These are phyloP conservation scores for Nevesoporus exiguus DNA, from an alignment of 768 basidiomycete genomes.

Conservation along the genomic window DNA sequence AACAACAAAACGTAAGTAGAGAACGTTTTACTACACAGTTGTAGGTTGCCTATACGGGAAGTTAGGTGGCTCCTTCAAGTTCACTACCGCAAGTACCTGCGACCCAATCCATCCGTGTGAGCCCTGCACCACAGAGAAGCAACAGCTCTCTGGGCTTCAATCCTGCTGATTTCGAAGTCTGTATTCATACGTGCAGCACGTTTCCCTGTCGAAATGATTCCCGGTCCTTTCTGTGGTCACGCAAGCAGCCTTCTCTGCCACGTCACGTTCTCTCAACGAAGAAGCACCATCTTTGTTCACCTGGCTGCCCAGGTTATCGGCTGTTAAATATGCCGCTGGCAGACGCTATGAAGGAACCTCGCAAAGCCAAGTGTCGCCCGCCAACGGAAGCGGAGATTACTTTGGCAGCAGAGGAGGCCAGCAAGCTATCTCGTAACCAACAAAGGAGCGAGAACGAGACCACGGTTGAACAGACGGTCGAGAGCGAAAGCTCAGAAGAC, in stretches of 20 bases:
- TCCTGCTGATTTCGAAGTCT: constrained; percentile 20
- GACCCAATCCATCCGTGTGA: not conserved
- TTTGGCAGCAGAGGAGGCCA: constrained; percentile 14
- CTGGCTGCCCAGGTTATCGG: constrained; percentile 23
- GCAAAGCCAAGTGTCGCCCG: constrained; percentile 19
- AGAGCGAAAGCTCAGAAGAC: constrained; percentile 10
- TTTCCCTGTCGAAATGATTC: constrained; percentile 27
- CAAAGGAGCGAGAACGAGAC: not conserved
- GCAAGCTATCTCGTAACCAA: not conserved
- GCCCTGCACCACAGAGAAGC: constrained; percentile 3
- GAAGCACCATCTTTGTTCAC: constrained; percentile 16
- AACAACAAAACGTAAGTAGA: constrained; percentile 15
- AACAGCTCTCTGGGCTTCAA: not conserved
- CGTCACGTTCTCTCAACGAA: constrained; percentile 26
- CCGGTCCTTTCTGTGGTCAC: constrained; percentile 24
- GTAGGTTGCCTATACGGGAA: not conserved
- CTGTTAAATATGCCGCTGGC: constrained; percentile 12
- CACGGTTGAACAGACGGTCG: not conserved
- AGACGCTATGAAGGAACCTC: constrained; percentile 23
- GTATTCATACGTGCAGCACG: constrained; percentile 26
- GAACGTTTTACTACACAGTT: not conserved
- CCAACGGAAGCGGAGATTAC: constrained; percentile 22
- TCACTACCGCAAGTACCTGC: not conserved
- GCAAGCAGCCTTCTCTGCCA: constrained; percentile 20
- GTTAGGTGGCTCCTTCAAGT: not conserved